phyloP scores from a whole-genome alignment of 2,329 filamentous ascomycete species.

The Aspergillus phoenicis region DNA sequence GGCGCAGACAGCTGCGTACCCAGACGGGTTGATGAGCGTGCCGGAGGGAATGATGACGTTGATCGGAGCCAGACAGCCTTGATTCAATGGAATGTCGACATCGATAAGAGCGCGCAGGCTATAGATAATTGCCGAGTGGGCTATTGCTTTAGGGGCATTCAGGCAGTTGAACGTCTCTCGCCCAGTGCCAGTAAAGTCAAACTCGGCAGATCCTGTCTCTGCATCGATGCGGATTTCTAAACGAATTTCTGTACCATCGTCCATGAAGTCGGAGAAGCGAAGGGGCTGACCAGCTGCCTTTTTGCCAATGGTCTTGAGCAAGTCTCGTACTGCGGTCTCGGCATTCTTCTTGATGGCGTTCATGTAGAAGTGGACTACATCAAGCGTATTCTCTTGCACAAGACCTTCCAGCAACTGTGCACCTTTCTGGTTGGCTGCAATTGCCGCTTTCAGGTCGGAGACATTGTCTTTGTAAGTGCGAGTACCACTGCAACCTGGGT shows the following conservation, averaged over 20 bases:
- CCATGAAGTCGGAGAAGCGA: slow-evolving; percentile 78
- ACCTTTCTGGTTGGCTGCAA: background rate
- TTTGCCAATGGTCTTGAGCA: slow-evolving; percentile 71
- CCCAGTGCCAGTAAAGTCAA: slow-evolving; percentile 77
- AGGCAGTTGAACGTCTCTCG: slow-evolving; percentile 78
- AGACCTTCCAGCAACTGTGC: background rate
- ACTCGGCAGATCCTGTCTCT: slow-evolving; percentile 72
- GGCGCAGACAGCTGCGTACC: slow-evolving; percentile 75
- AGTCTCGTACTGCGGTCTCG: slow-evolving; percentile 72
- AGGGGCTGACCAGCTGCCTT: slow-evolving; percentile 72
- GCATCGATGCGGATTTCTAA: slow-evolving; percentile 75
- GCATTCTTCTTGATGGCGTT: slow-evolving; percentile 78
- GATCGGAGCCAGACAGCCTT: slow-evolving; percentile 79
- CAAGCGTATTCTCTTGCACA: background rate
- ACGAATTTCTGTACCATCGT: slow-evolving; percentile 77
- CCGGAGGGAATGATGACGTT: slow-evolving; percentile 69
- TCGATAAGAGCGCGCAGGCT: slow-evolving; percentile 78
- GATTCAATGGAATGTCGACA: slow-evolving; percentile 82
- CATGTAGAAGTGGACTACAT: slow-evolving; percentile 58
- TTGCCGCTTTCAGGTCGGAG: background rate
- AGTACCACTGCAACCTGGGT: background rate
- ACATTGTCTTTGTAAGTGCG: background rate
- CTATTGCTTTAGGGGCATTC: slow-evolving; percentile 80
- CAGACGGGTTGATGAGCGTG: slow-evolving; percentile 61
- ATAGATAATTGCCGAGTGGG: slow-evolving; percentile 84